Conservation (phyloP, 441 rosid genomes). For the Gossypium schwendimanii region DNA sequence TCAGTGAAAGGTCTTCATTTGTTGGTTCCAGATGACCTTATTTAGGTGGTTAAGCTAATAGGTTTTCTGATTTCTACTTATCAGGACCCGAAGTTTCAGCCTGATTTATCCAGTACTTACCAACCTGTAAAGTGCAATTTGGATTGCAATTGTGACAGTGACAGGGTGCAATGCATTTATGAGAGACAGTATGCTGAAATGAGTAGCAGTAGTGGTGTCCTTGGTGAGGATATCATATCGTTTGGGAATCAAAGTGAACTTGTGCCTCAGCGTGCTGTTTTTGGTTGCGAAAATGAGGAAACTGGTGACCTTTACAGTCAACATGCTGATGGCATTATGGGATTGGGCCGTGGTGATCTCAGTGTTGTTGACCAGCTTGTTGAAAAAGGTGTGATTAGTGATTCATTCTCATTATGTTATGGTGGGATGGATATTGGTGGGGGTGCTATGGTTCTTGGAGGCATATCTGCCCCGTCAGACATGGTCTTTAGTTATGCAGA, state of each 20-base stretch:
- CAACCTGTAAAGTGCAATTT: slow-evolving; percentile 64
- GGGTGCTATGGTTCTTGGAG: slow-evolving; percentile 94
- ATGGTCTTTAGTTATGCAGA: slow-evolving; percentile 68
- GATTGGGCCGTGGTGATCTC: slow-evolving; percentile 81
- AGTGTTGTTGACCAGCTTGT: slow-evolving; percentile 87
- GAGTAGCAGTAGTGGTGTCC: slow-evolving; percentile 87
- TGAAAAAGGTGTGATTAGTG: slow-evolving; percentile 61
- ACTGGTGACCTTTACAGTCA: slow-evolving; percentile 90
- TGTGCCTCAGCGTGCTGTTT: slow-evolving; percentile 65
- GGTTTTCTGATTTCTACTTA: neutral
- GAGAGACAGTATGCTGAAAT: slow-evolving; percentile 89
- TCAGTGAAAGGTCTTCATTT: neutral
- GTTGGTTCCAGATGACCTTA: neutral
- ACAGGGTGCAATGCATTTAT: slow-evolving; percentile 57
- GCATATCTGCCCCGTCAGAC: slow-evolving; percentile 54
- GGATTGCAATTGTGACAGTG: slow-evolving; percentile 65
- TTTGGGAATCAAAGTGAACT: slow-evolving; percentile 79
- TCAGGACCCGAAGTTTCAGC: slow-evolving; percentile 83
- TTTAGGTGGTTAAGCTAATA: slow-evolving; percentile 6
- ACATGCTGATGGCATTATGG: slow-evolving; percentile 92
- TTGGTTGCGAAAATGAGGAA: slow-evolving; percentile 84
- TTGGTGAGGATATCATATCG: slow-evolving; percentile 71
- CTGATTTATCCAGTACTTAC: slow-evolving; percentile 71
- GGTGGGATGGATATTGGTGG: slow-evolving; percentile 95
- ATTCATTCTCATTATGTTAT: slow-evolving; percentile 82